phyloP scores from a whole-genome alignment of 306 rosid species.

The Cucurbita maxima region DNA sequence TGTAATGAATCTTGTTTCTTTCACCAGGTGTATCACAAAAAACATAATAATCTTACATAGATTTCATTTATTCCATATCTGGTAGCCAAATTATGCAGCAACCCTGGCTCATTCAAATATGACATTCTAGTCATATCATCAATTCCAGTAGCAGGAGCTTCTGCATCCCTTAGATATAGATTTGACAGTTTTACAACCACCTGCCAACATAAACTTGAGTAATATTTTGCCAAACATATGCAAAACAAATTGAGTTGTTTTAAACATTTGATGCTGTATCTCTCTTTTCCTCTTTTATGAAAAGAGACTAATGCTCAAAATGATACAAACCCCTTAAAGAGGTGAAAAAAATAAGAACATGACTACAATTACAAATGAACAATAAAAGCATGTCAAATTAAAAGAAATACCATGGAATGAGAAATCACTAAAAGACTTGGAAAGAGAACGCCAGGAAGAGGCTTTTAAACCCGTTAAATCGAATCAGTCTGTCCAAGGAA shows the following conservation, averaged over 20 bases:
- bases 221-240: not conserved
- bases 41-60: slow-evolving; percentile 49
- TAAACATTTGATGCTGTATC: not conserved
- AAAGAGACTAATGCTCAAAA: too few relatives aligned
- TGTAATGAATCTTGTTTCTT: slow-evolving; percentile 12
- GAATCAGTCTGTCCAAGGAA: too few relatives aligned
- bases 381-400: too few relatives aligned
- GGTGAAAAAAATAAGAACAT: too few relatives aligned
- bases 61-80: slow-evolving; percentile 63
- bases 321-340: too few relatives aligned
- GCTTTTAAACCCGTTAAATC: too few relatives aligned
- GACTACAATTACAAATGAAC: too few relatives aligned
- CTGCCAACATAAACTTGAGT: slow-evolving; percentile 18
- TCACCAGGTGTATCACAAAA: slow-evolving; percentile 11
- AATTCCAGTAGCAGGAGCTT: slow-evolving; percentile 43
- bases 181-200: slow-evolving; percentile 54
- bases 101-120: slow-evolving; percentile 87
- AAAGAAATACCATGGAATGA: too few relatives aligned
- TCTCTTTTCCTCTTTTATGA: not conserved
- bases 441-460: too few relatives aligned
- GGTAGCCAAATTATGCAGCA: slow-evolving; percentile 60
- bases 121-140: slow-evolving; percentile 89
- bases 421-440: too few relatives aligned
- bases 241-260: not conserved
- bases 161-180: slow-evolving; percentile 58